phyloP scores from a whole-genome alignment of 495 filamentous ascomycete genomes.

The Baudoinia panamericana region DNA sequence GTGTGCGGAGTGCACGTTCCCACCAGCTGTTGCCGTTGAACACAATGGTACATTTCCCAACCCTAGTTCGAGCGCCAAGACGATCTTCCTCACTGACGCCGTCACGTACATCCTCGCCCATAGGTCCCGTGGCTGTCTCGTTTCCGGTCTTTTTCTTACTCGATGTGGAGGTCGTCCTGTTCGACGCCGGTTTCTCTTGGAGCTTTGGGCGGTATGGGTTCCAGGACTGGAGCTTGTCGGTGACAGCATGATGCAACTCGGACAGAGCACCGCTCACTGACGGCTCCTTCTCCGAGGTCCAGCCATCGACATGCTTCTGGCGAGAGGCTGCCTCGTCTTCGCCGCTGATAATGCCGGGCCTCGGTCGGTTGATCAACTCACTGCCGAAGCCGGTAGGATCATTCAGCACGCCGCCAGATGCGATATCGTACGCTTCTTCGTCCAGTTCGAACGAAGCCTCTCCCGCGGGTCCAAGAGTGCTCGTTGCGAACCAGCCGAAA shows the following conservation, averaged over 20 bases:
- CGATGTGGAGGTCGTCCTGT: constrained; percentile 1
- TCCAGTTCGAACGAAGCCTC: not conserved
- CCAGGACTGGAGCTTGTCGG: constrained; percentile 14
- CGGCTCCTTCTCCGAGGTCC: not conserved
- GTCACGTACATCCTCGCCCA: constrained; percentile 3
- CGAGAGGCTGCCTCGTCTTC: not conserved
- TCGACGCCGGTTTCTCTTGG: not conserved
- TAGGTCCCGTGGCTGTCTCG: not conserved
- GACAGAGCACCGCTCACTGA: constrained; percentile 8
- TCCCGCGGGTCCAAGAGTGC: constrained; percentile 1
- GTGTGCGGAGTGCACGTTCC: constrained; percentile 27
- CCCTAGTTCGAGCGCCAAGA: constrained; percentile 15
- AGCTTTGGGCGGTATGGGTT: constrained; percentile 5
- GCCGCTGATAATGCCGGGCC: constrained; percentile 1
- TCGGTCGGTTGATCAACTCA: not conserved
- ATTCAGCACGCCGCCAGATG: constrained; percentile 3
- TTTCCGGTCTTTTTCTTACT: not conserved
- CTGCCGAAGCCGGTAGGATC: constrained; percentile 12
- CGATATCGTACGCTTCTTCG: not conserved
- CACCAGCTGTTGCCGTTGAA: constrained; percentile 25
- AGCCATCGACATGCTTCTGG: not conserved
- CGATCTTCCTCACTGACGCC: constrained; percentile 9
- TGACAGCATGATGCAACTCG: constrained; percentile 16
- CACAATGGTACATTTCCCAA: constrained; percentile 27
- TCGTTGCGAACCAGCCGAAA: constrained; percentile 6